Evolutionary conservation across 208 protist genomes (phyloP), one percentile per base, ranked within the genome.

Genomic region (Leishmania aethiopica): DNA sequence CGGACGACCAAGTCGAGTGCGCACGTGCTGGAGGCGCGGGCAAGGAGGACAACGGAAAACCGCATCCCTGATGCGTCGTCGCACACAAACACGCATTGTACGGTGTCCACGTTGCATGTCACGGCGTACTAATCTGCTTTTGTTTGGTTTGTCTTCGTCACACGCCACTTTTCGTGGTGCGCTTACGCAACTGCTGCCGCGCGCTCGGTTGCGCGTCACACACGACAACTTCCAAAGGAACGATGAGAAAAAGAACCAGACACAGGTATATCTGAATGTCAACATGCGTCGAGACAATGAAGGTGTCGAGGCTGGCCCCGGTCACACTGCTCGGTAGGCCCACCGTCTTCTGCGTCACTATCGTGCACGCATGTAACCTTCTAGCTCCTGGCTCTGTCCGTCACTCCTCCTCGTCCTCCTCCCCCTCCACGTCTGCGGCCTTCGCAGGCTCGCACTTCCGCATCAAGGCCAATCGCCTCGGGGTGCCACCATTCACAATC

Each of bases 101-200:
- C 59, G 71, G 10, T 82, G 66, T 1, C 51, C 4, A 55, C 42
- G 49, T 53, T 70, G 17, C 32, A 69, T 35, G 28, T 67, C 55
- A 47, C 10, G 62, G 47, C 51, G 40, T 62, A 3, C 17, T 72
- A 55, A 37, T 60, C 45, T 66, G 40, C 25, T 78, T 67, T 69
- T 81, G 37, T 80, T 57, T 84, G 57, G 76, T 82, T 64, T 35
- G 49, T 70, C 72, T 19, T 35, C 70, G 45, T n/a, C 42, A 51
- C 42, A 32, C 70, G 28, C 8, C 40, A 32, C 28, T 32, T 35
- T 53, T 10, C 32, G 28, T 32, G 45, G 2, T 51, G 42, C 47
- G 51, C 28, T 6, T 74, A 35, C 42, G 28, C 45, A 53, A 4
- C 49, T 51, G 10, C 28, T 28, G 3, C 25, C 45, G 62, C 62